Conservation (phyloP, 164 flowering plant species). For the Aristolochia fimbriata region DNA sequence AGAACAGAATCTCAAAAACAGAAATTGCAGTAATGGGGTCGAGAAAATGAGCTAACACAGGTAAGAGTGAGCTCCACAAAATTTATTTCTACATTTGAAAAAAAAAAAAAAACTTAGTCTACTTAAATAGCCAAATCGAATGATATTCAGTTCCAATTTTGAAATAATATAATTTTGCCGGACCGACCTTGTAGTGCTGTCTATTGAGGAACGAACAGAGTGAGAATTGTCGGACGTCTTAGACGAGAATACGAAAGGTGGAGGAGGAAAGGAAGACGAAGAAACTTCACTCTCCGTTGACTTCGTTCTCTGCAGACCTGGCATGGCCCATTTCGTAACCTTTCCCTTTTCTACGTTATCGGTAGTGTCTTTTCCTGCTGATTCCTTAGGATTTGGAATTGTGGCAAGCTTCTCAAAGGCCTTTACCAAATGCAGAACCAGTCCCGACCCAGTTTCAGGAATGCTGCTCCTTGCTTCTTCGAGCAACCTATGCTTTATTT, state of each 20-base stretch:
- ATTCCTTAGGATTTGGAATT: conserved; percentile 21
- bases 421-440: conserved; percentile 67
- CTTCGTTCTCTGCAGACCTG: conserved; percentile 51
- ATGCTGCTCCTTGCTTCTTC: conserved; percentile 54
- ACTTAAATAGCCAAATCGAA: too few species aligned
- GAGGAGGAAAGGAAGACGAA: conserved; percentile 47
- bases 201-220: conserved; percentile 44
- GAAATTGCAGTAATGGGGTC: neutral
- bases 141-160: too few species aligned
- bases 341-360: conserved; percentile 12
- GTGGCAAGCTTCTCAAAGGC: conserved; percentile 67
- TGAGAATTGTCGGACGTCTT: conserved; percentile 58
- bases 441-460: conserved; percentile 60
- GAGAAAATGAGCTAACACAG: neutral
- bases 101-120: conserved; percentile 1
- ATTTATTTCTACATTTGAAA: conserved; percentile 5
- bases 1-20: neutral
- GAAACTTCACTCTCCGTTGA: conserved; percentile 23
- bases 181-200: conserved; percentile 63
- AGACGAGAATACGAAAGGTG: conserved; percentile 44
- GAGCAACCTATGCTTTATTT: conserved; percentile 51
- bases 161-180: neutral
- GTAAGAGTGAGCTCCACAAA: neutral
- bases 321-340: conserved; percentile 57
- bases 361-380: conserved; percentile 19